Evolutionary conservation across 441 rosid species (phyloP).

Genomic region (California macrophylla): DNA sequence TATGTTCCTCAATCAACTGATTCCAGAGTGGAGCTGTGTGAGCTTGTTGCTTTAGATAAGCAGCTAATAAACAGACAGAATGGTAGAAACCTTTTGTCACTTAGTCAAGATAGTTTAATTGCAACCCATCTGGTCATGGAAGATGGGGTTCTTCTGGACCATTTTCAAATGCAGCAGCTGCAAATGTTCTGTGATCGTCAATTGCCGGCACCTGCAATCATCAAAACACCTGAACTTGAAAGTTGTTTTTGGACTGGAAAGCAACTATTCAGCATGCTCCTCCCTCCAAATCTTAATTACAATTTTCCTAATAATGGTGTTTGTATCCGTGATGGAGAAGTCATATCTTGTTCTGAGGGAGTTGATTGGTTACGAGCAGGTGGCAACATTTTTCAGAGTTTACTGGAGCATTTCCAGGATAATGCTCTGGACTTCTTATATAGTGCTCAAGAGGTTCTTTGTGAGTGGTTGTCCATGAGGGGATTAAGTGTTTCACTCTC

Average conservation of each 20-base stretch:
- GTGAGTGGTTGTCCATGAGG: conserved; percentile 77
- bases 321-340: conserved; percentile 51
- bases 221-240: conserved; percentile 34
- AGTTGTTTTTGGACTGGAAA: conserved; percentile 71
- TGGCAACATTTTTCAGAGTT: conserved; percentile 63
- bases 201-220: conserved; percentile 40
- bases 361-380: conserved; percentile 79
- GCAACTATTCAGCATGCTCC: conserved; percentile 73
- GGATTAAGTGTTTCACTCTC: conserved; percentile 82
- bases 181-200: conserved; percentile 55
- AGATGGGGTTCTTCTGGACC: conserved; percentile 37
- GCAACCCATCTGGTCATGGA: conserved; percentile 66
- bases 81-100: conserved; percentile 64
- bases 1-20: conserved; percentile 79
- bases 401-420: conserved; percentile 37
- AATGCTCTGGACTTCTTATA: conserved; percentile 50
- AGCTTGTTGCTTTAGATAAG: conserved; percentile 74
- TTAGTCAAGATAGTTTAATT: conserved; percentile 80
- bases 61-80: conserved; percentile 69
- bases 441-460: conserved; percentile 71
- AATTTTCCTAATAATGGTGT: conserved; percentile 38
- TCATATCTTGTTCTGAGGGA: conserved; percentile 57
- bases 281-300: conserved; percentile 60
- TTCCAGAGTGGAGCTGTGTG: conserved; percentile 65
- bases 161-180: conserved; percentile 69